These are phyloP conservation scores for Pseudopediastrum boryanum DNA, from an alignment of 139 green algal genomes.

Conservation along the genomic window DNA sequence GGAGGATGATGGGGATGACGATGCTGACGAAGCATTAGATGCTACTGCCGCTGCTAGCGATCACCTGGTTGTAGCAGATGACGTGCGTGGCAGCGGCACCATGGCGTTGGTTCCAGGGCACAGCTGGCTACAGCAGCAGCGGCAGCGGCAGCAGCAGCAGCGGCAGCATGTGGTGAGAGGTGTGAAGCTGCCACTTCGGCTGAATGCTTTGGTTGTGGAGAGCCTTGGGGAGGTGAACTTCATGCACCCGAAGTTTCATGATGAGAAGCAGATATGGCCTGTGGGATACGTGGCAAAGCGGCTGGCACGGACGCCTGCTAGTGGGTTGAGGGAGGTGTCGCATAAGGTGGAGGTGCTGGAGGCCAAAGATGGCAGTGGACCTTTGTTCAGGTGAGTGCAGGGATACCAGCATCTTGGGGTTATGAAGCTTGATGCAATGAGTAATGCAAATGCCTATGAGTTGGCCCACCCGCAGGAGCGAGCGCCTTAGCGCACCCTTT, in stretches of 20 bases:
- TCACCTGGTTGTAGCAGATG: background rate
- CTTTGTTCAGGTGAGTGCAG: conserved; percentile 64
- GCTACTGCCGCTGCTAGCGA: no score
- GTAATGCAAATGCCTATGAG: background rate
- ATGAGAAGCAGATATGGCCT: conserved; percentile 71
- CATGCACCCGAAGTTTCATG: conserved; percentile 72
- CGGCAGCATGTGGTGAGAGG: background rate
- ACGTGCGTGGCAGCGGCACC: background rate
- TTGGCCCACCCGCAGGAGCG: no score
- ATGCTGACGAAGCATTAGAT: background rate
- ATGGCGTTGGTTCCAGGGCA: background rate
- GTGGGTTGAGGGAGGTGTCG: conserved; percentile 30
- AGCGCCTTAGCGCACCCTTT: no score
- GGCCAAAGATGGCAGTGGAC: conserved; percentile 44
- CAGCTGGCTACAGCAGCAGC: background rate
- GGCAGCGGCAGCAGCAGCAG: background rate
- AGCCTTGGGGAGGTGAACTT: conserved; percentile 69
- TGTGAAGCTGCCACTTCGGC: conserved; percentile 38
- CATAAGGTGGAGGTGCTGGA: conserved; percentile 58
- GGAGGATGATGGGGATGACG: background rate
- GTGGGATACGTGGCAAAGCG: conserved; percentile 62
- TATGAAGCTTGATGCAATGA: background rate
- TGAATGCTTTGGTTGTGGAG: conserved; percentile 51
- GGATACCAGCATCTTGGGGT: background rate
- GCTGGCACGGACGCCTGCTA: conserved; percentile 22